Evolutionary conservation across 148 eudicot species (phyloP), one percentile per base, ranked within the genome.

Genomic region (Rheum nobile): DNA sequence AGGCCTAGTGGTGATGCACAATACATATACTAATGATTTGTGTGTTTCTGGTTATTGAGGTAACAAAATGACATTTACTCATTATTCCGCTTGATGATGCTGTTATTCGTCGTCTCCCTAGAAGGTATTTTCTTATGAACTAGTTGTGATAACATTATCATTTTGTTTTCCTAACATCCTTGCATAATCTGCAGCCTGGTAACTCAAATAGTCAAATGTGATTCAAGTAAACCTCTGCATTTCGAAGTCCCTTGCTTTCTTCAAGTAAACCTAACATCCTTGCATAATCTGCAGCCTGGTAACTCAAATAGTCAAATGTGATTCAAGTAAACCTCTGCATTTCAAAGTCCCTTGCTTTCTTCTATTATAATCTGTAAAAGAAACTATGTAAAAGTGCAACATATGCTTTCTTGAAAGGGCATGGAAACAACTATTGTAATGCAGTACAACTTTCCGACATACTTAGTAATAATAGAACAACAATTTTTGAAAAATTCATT

Each of bases 91-190:
- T 11, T 48, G 98, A 95, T 80, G 98, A 95, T 87, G 98, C 98
- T 75, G 98, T 91, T 69, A 95, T 95, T 75, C 96, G 97, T 16
- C 93, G 98, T 55, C 77, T 95, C 76, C 98, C 98, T 47, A 83
- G 98, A 83, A 86, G 98, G 98, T 90, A 75, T 67, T 47, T 24
- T 16, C 24, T 57, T 57, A 57, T 21, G 65, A 57, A 57, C 13
- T 57, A 57, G 9, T 26, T 26, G 29, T 2, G 1, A 57, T 26
- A 11, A 26, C 29, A 0, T 55, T 19, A 8, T 52, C 4, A 6
- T 57, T 57, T 55, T n/a, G n/a, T n/a, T 24, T 11, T 4, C 65
- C 8, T 3, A 1, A 57, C 22, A 14, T 13, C 5, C 9, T 57
- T 9, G 57, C 24, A 5, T 19, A 5, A 50, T 22, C 10, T 5